Base-by-base conservation (phyloP, 1,139 yeast genomes). In the Candida sojae region DNA sequence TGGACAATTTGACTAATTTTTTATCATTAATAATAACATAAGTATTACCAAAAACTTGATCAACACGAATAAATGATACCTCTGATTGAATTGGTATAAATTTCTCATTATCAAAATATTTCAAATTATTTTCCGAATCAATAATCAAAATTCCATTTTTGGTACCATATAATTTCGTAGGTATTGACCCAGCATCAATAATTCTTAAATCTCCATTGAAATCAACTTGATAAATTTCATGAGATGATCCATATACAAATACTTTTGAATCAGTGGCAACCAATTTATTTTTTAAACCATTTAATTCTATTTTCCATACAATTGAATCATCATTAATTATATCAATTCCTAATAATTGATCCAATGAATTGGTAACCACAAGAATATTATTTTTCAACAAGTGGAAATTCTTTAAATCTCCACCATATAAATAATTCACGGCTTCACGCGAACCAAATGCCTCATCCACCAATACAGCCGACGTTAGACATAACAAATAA, bases 401-500 rank as follows among this genome's bases (percentile, higher is more conserved):
- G 12, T 41, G 44, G 10, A 53, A 28, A 13, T 51, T 32, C 9
- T 29, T 51, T 36, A 70, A 50, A 12, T 58, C 52, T 17, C 55
- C 54, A 17, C 56, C 57, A 33, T 53, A 54, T 39, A 56, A 57
- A 31, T 66, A 63, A 33, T 58, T 60, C 43, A 68, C 53, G 57
- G 68, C 64, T 52, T 74, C 77, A 51, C 62, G 65, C 8, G 46
- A 31, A 13, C 63, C 63, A 55, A 73, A 72, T 5, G 79, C 78
- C 48, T 70, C 71, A 37, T 71, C 74, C 9, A 70, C 48, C 42
- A 65, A 56, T 37, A 71, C 68, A 5, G 57, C 55, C 26, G 34
- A 30, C 11, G 42, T 45, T 11, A 42, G 28, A 36, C n/a, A 38
- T 34, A 45, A 23, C 3, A 50, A 25, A 25, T 12, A 44, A 25